Conservation (phyloP, 1,139 yeast species). For the Nadsonia commutata region DNA sequence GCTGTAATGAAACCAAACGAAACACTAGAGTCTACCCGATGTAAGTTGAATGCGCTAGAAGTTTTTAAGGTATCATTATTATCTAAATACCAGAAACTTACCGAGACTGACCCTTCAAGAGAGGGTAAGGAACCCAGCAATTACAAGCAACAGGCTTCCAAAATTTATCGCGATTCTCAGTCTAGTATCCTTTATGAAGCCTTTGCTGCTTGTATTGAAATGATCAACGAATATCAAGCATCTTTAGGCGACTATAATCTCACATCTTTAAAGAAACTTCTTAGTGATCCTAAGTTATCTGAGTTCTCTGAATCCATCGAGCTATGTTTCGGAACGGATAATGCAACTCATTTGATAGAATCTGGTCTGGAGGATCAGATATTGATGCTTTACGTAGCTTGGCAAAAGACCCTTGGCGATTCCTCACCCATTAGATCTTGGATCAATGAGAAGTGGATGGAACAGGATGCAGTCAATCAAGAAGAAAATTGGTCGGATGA, state of each 20-base stretch:
- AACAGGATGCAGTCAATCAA: neutral
- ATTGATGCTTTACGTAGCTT: neutral
- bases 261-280: neutral
- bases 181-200: neutral
- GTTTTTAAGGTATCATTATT: neutral
- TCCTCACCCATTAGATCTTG: neutral
- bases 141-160: neutral
- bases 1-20: neutral
- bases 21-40: neutral
- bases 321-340: neutral
- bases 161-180: neutral
- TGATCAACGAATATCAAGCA: neutral
- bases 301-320: neutral
- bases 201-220: neutral
- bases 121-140: neutral
- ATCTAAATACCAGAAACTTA: neutral
- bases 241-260: neutral
- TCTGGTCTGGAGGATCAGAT: neutral
- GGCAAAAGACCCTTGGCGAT: neutral
- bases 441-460: neutral
- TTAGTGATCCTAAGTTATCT: neutral
- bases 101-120: neutral
- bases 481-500: neutral
- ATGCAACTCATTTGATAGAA: neutral
- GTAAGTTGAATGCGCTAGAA: neutral